Conservation (phyloP, 306 rosid species). For the Quercus cerris region DNA sequence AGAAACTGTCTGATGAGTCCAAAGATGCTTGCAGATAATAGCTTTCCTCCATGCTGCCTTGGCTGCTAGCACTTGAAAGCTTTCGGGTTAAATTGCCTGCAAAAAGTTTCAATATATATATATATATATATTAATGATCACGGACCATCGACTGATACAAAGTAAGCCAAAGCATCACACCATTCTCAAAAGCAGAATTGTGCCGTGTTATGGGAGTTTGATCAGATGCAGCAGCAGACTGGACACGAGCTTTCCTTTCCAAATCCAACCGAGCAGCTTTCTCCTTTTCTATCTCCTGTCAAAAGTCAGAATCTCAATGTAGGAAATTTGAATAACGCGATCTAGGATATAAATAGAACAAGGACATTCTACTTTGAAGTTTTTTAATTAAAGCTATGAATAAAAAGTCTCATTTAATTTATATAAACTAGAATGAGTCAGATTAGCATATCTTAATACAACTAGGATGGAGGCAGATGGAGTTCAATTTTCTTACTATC, state of each 20-base stretch:
- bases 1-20: slow-evolving; percentile 70
- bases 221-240: slow-evolving; percentile 51
- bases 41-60: slow-evolving; percentile 97
- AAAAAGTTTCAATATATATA: slow-evolving; percentile 6
- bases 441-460: neutral
- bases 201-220: slow-evolving; percentile 51
- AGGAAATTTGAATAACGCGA: slow-evolving; percentile 22
- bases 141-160: slow-evolving; percentile 11
- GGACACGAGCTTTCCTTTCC: slow-evolving; percentile 66
- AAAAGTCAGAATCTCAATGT: slow-evolving; percentile 27
- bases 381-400: neutral
- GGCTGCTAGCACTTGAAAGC: slow-evolving; percentile 83
- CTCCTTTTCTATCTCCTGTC: slow-evolving; percentile 92
- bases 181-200: slow-evolving; percentile 75
- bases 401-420: neutral
- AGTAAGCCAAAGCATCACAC: slow-evolving; percentile 38
- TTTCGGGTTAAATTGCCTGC: slow-evolving; percentile 77
- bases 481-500: neutral
- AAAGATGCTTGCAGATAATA: slow-evolving; percentile 93
- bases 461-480: neutral
- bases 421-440: neutral
- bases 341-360: neutral
- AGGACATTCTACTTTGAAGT: neutral
- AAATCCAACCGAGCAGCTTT: slow-evolving; percentile 81
- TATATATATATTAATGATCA: slow-evolving; percentile 25